These are phyloP conservation scores for Jatropha podagrica DNA, from an alignment of 441 rosid species.

Conservation along the genomic window DNA sequence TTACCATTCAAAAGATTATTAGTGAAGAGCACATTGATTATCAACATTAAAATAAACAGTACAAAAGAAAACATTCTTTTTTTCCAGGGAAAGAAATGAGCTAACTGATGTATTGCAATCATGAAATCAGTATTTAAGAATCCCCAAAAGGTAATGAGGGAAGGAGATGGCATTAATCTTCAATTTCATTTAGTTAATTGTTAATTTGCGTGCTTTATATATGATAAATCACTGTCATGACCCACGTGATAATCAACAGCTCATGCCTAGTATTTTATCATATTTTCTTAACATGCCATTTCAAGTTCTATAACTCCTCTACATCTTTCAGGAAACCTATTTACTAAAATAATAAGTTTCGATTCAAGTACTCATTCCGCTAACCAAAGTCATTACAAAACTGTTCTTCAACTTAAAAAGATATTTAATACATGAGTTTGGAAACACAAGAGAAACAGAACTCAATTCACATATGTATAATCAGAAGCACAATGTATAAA, in stretches of 20 bases:
- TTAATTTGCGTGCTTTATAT: not conserved
- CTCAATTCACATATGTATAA: not conserved
- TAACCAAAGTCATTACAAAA: not conserved
- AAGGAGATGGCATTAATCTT: not conserved
- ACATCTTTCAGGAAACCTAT: not conserved
- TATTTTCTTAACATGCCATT: not conserved
- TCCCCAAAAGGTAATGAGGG: not conserved
- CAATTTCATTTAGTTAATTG: not conserved
- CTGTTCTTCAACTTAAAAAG: not conserved
- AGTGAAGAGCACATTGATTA: not conserved
- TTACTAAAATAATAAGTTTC: not conserved
- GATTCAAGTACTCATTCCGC: not conserved
- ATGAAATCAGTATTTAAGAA: constrained; percentile 3
- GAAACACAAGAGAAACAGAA: not conserved
- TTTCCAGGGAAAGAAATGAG: not conserved
- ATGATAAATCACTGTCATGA: not conserved
- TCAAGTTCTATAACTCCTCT: not conserved
- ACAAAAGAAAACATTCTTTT: not conserved
- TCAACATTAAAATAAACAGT: constrained; percentile 3
- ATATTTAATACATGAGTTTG: not conserved
- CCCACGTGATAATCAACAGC: not conserved
- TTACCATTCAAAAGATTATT: not conserved
- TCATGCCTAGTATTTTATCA: not conserved
- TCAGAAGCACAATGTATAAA: not conserved
- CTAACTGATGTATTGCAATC: not conserved